These are phyloP conservation scores for Pontederia crassipes DNA, from an alignment of 176 grass and related monocot species.

Conservation along the genomic window DNA sequence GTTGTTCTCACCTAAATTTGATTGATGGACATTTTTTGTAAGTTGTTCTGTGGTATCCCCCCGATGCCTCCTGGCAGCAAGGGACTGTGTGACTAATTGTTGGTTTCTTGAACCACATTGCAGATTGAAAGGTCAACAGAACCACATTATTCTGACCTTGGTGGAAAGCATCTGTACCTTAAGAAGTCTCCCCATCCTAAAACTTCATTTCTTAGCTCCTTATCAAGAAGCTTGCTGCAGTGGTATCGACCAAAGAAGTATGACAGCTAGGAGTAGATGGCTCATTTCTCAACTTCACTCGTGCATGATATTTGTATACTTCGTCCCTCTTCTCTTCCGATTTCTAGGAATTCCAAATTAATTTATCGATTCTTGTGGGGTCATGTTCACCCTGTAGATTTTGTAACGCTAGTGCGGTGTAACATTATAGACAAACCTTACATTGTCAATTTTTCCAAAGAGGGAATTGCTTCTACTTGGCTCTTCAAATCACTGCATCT, in stretches of 20 bases:
- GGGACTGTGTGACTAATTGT: background rate
- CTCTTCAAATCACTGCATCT: no score
- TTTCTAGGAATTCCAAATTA: constrained; percentile 35
- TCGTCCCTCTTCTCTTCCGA: constrained; percentile 14
- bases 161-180: constrained; percentile 86
- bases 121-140: constrained; percentile 75
- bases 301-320: constrained; percentile 34
- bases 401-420: constrained; percentile 32
- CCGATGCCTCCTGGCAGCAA: no score
- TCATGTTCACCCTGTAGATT: constrained; percentile 35
- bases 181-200: constrained; percentile 56
- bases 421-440: constrained; percentile 37
- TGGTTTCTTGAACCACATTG: background rate
- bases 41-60: no score
- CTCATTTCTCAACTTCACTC: constrained; percentile 28
- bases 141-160: constrained; percentile 76
- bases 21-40: no score
- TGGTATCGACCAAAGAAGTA: constrained; percentile 98
- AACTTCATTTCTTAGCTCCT: constrained; percentile 62
- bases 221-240: constrained; percentile 58
- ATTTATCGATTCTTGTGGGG: constrained; percentile 56
- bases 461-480: no score
- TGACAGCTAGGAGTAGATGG: constrained; percentile 39
- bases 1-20: no score
- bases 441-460: background rate